Conservation (phyloP, 495 filamentous ascomycete genomes). For the Emericellopsis terricola region DNA sequence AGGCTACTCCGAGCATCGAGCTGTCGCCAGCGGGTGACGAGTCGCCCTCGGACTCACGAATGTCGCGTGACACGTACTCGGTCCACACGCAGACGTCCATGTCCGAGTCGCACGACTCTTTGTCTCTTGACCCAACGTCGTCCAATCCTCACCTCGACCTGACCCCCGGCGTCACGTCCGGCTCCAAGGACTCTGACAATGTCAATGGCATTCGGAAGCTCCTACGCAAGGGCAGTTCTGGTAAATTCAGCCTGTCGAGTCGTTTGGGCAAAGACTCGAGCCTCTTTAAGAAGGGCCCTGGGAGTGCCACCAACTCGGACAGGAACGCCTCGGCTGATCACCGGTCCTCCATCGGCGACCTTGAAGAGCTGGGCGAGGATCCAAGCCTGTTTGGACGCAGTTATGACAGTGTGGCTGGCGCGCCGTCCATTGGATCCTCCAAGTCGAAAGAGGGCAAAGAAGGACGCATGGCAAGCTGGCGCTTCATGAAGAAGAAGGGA, state of each 20-base stretch:
- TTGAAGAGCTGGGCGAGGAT: slow-evolving; percentile 23
- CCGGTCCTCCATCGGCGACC: slow-evolving; percentile 29
- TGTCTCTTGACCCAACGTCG: slow-evolving; percentile 41
- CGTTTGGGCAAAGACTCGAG: slow-evolving; percentile 40
- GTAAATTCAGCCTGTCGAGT: slow-evolving; percentile 59
- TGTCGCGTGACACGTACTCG: slow-evolving; percentile 31
- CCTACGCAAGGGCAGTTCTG: slow-evolving; percentile 60
- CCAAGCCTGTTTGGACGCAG: slow-evolving; percentile 14
- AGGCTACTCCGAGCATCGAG: slow-evolving; percentile 15
- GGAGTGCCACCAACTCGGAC: slow-evolving; percentile 26
- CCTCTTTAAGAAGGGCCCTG: slow-evolving; percentile 43
- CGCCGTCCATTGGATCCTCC: slow-evolving; percentile 18
- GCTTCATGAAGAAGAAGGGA: slow-evolving; percentile 28
- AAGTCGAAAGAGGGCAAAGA: slow-evolving; percentile 13
- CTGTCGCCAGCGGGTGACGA: slow-evolving; percentile 12
- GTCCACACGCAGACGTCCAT: slow-evolving; percentile 42
- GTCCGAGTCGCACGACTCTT: slow-evolving; percentile 56
- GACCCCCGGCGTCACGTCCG: slow-evolving; percentile 22
- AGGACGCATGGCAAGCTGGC: slow-evolving; percentile 19
- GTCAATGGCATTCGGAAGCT: slow-evolving; percentile 48
- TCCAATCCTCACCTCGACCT: slow-evolving; percentile 47
- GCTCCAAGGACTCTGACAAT: slow-evolving; percentile 20
- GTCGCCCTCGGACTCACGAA: slow-evolving; percentile 43
- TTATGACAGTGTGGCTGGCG: slow-evolving; percentile 24
- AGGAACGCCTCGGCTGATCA: slow-evolving; percentile 19